A percentile compares a stretch with the other conserved stretches of the same genome.
phyloP scores from a whole-genome alignment of 1,284 basidiomycete species.

The Trichosporon faecale region DNA sequence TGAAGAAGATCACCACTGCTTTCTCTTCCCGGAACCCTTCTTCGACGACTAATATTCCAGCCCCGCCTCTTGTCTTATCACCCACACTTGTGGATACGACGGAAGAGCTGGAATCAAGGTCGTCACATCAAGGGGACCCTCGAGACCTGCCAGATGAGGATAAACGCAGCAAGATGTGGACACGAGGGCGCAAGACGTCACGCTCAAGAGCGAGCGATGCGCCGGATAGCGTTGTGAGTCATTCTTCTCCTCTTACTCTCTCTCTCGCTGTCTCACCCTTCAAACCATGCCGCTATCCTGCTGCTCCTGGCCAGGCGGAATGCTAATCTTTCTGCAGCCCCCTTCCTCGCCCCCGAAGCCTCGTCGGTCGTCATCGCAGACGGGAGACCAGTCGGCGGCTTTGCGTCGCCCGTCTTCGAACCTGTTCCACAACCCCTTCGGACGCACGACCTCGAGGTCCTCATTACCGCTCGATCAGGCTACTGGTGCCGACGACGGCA shows the following conservation, averaged over 20 bases:
- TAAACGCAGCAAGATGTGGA: slow-evolving; percentile 1
- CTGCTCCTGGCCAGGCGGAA: neutral
- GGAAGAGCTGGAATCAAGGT: slow-evolving; percentile 3
- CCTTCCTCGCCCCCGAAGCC: slow-evolving; percentile 10
- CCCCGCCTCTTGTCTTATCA: neutral
- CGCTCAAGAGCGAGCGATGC: slow-evolving; percentile 5
- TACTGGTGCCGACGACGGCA: slow-evolving; percentile 35
- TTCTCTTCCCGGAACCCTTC: slow-evolving; percentile 6
- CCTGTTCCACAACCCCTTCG: slow-evolving; percentile 41
- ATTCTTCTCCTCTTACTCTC: neutral
- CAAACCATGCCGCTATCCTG: neutral
- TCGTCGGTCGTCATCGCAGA: slow-evolving; percentile 7
- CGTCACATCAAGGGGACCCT: neutral
- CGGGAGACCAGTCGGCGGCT: neutral
- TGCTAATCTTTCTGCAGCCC: slow-evolving; percentile 9
- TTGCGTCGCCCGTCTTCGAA: slow-evolving; percentile 40
- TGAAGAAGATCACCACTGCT: slow-evolving; percentile 7
- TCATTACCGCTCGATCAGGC: neutral
- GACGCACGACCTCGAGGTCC: slow-evolving; percentile 34
- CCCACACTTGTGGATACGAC: neutral
- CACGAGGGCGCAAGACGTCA: slow-evolving; percentile 8
- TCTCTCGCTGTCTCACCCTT: neutral
- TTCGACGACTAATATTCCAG: slow-evolving; percentile 6
- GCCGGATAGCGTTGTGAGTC: slow-evolving; percentile 5
- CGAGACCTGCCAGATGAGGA: slow-evolving; percentile 6